Evolutionary conservation across 2,329 filamentous ascomycete genomes (phyloP).

Genomic region (Colletotrichum sp.): DNA sequence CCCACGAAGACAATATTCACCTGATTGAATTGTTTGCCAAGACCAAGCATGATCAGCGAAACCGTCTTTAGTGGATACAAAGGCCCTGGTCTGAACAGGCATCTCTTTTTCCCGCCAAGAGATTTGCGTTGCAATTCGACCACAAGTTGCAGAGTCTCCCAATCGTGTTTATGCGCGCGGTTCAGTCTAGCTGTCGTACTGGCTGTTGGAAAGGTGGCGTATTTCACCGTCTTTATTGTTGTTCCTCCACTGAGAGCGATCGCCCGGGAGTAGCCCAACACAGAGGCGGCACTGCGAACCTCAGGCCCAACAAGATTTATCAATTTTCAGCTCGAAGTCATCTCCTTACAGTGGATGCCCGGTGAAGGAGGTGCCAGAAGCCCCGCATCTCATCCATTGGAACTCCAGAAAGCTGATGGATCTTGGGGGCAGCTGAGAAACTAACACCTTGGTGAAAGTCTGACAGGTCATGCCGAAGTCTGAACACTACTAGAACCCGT

Average conservation of each 20-base stretch:
- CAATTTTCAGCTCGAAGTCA: background rate
- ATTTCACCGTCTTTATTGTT: background rate
- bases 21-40: background rate
- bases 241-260: background rate
- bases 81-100: background rate
- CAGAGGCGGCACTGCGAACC: background rate
- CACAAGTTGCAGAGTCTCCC: background rate
- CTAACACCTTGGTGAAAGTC: background rate
- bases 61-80: background rate
- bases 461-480: background rate
- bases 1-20: background rate
- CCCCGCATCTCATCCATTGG: background rate
- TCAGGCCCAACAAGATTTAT: background rate
- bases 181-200: background rate
- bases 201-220: background rate
- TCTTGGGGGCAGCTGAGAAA: background rate
- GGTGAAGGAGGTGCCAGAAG: background rate
- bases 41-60: background rate
- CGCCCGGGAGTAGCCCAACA: background rate
- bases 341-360: background rate
- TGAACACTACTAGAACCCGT: accelerated
- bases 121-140: background rate
- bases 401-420: background rate
- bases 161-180: background rate
- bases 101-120: background rate